Evolutionary conservation across 2,329 filamentous ascomycete genomes (phyloP).

Genomic region (Cadophora sp.): DNA sequence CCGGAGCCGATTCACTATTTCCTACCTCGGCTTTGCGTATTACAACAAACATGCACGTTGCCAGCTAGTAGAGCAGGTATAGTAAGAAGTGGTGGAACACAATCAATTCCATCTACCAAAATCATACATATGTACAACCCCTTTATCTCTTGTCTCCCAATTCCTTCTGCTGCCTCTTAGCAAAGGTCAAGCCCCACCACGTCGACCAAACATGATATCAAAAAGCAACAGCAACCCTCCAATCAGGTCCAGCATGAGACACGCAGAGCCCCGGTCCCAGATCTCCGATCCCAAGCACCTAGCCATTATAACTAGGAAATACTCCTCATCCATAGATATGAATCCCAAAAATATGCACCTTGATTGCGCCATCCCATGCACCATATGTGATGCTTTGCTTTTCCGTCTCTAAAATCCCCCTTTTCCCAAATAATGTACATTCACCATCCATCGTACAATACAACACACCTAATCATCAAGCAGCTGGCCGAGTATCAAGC

Average conservation of each 20-base stretch:
- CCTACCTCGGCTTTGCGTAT: too few relatives aligned
- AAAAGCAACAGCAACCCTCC: background rate
- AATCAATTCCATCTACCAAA: background rate
- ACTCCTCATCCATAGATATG: slow-evolving; percentile 7
- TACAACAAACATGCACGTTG: too few relatives aligned
- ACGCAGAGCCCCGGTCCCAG: background rate
- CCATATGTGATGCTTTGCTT: background rate
- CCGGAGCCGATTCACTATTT: too few relatives aligned
- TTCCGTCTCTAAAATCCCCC: background rate
- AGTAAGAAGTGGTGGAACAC: background rate
- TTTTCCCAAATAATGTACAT: slow-evolving; percentile 1
- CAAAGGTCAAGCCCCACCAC: background rate
- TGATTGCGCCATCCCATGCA: background rate
- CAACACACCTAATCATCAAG: slow-evolving; percentile 49
- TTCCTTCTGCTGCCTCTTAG: background rate
- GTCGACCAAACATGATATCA: background rate
- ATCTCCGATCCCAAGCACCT: background rate
- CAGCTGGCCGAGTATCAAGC: slow-evolving; percentile 83
- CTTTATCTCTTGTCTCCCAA: background rate
- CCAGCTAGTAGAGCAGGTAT: background rate
- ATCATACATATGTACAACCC: background rate
- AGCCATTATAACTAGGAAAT: slow-evolving; percentile 6
- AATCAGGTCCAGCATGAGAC: background rate
- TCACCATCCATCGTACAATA: slow-evolving; percentile 2
- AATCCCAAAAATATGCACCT: background rate